These are phyloP conservation scores for Boletus reticuloceps DNA, from an alignment of 768 basidiomycete species.

Conservation along the genomic window DNA sequence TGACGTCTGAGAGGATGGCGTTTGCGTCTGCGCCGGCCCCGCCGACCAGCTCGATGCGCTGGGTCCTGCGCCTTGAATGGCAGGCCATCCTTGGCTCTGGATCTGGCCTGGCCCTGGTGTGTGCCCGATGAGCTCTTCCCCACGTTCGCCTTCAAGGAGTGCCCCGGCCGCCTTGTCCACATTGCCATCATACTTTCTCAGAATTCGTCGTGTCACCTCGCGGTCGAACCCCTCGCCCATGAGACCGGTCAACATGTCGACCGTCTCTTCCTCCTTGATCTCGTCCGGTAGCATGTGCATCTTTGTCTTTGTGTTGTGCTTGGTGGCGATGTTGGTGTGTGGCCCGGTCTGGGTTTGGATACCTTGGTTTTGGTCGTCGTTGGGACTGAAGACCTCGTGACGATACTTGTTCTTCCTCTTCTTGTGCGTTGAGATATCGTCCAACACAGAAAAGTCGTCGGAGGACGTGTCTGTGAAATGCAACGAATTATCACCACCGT, in stretches of 20 bases:
- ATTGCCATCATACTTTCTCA: conserved; percentile 60
- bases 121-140: conserved; percentile 26
- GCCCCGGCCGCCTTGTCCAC: conserved; percentile 55
- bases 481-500: conserved; percentile 11
- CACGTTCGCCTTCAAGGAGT: conserved; percentile 50
- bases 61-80: neutral
- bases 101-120: neutral
- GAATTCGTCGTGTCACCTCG: conserved; percentile 51
- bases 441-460: conserved; percentile 8
- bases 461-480: conserved; percentile 15
- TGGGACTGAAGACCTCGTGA: neutral
- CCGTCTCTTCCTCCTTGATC: conserved; percentile 28
- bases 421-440: too few species aligned
- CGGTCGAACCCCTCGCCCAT: conserved; percentile 42
- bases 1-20: conserved; percentile 6
- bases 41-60: conserved; percentile 2
- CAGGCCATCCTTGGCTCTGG: conserved; percentile 13
- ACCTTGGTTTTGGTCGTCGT: neutral
- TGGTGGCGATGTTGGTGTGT: too few species aligned
- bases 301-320: conserved; percentile 3
- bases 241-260: conserved; percentile 35
- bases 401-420: neutral
- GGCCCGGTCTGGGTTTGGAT: neutral
- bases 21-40: neutral
- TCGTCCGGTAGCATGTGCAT: conserved; percentile 25